Conservation (phyloP, 1,139 yeast species). For the Yamadazyma oceani region DNA sequence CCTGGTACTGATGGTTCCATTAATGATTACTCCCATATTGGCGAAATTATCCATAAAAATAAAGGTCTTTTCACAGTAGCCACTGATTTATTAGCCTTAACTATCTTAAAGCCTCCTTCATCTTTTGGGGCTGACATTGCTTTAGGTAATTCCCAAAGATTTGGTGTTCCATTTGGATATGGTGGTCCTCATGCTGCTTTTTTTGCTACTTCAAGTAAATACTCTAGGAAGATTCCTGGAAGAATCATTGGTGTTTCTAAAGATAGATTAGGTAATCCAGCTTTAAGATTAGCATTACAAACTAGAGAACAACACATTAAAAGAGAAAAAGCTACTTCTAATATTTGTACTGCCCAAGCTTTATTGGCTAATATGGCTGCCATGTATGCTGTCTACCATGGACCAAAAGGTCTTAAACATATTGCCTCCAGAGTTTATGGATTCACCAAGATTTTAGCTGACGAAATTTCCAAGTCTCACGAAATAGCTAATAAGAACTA, state of each 20-base stretch:
- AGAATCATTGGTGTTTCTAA: constrained; percentile 91
- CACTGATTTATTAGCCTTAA: constrained; percentile 85
- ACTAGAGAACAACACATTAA: constrained; percentile 98
- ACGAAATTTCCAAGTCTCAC: constrained; percentile 48
- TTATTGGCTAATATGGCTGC: constrained; percentile 93
- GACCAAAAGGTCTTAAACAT: constrained; percentile 81
- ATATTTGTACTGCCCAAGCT: constrained; percentile 98
- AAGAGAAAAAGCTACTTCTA: constrained; percentile 96
- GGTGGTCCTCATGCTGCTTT: constrained; percentile 99
- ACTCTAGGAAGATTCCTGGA: constrained; percentile 94
- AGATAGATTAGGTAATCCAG: constrained; percentile 87
- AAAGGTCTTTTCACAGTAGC: constrained; percentile 85
- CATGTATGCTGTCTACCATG: constrained; percentile 95
- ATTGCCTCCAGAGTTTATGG: constrained; percentile 82
- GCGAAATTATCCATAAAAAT: constrained; percentile 64
- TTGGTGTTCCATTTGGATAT: constrained; percentile 96
- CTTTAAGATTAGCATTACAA: constrained; percentile 89
- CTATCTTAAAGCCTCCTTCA: constrained; percentile 80
- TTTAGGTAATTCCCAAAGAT: constrained; percentile 89
- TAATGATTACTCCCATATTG: constrained; percentile 50
- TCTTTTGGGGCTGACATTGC: constrained; percentile 91
- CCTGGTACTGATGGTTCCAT: constrained; percentile 88
- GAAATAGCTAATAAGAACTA: constrained; percentile 58
- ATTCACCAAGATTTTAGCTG: constrained; percentile 70
- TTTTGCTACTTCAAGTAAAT: constrained; percentile 76